phyloP scores from a whole-genome alignment of 805 yeast genomes.

The Saccharomyces cerevisiae region DNA sequence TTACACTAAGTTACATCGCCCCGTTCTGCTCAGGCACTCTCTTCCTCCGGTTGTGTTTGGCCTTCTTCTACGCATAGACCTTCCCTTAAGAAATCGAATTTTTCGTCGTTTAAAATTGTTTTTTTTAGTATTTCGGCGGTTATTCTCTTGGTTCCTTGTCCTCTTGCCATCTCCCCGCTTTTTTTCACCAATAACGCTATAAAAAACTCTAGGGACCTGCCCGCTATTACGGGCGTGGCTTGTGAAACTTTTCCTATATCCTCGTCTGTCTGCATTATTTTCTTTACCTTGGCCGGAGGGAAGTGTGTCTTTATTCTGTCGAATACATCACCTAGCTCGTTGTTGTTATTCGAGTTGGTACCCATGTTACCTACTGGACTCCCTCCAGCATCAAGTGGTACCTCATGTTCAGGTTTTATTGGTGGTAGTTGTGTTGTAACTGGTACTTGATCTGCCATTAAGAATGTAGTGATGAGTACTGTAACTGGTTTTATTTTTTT shows the following conservation, averaged over 20 bases:
- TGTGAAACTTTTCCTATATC: constrained; percentile 98
- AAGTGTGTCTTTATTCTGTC: constrained; percentile 65
- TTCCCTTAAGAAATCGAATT: constrained; percentile 87
- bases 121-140: constrained; percentile 73
- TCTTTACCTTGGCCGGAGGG: constrained; percentile 90
- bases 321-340: constrained; percentile 18
- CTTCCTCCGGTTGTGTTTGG: constrained; percentile 4
- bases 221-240: constrained; percentile 97
- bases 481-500: background rate
- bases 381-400: background rate
- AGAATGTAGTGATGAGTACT: background rate
- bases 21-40: background rate
- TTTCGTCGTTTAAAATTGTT: constrained; percentile 79
- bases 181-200: constrained; percentile 84
- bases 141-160: constrained; percentile 69
- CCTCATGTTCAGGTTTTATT: background rate
- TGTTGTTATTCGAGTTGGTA: background rate
- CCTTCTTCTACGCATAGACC: constrained; percentile 26
- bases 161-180: constrained; percentile 67
- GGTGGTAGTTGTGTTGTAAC: background rate
- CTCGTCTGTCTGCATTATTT: constrained; percentile 95
- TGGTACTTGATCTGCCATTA: background rate
- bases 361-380: background rate
- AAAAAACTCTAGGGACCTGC: constrained; percentile 87
- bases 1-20: background rate